Percentiles rank a stretch among this genome's conserved stretches.
These are phyloP conservation scores for Theobroma grandiflorum DNA, from an alignment of 441 rosid genomes.

Conservation along the genomic window DNA sequence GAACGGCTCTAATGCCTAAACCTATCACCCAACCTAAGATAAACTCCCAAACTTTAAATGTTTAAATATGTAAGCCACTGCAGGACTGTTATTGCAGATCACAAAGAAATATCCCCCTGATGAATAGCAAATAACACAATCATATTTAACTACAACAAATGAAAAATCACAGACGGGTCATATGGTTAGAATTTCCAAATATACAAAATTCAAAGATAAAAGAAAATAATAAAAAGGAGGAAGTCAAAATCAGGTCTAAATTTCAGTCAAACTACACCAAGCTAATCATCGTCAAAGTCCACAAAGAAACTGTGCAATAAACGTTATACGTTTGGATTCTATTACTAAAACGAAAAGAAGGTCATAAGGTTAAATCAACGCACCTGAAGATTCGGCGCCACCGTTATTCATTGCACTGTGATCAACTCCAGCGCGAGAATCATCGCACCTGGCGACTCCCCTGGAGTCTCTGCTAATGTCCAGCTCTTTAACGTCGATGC, in stretches of 20 bases:
- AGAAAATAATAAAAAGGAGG: neutral
- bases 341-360: neutral
- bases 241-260: slow-evolving; percentile 25
- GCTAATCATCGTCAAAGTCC: slow-evolving; percentile 14
- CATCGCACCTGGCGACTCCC: slow-evolving; percentile 20
- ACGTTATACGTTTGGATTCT: slow-evolving; percentile 14
- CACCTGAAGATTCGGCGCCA: slow-evolving; percentile 56
- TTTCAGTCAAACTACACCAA: slow-evolving; percentile 20
- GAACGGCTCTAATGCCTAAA: slow-evolving; percentile 1
- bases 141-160: slow-evolving; percentile 11
- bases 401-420: slow-evolving; percentile 42
- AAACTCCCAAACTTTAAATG: neutral
- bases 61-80: neutral
- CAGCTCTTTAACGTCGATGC: slow-evolving; percentile 39
- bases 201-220: neutral
- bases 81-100: neutral
- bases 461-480: slow-evolving; percentile 32
- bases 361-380: slow-evolving; percentile 16
- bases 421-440: slow-evolving; percentile 27
- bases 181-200: neutral
- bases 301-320: slow-evolving; percentile 5
- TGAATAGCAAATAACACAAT: slow-evolving; percentile 14
- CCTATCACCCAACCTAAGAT: neutral
- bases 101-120: neutral
- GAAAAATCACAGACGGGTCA: neutral